A percentile compares a stretch with the other conserved stretches of the same genome.
These are phyloP conservation scores for Fusarium fracticaudum DNA, from an alignment of 2,329 filamentous ascomycete species.

Conservation along the genomic window DNA sequence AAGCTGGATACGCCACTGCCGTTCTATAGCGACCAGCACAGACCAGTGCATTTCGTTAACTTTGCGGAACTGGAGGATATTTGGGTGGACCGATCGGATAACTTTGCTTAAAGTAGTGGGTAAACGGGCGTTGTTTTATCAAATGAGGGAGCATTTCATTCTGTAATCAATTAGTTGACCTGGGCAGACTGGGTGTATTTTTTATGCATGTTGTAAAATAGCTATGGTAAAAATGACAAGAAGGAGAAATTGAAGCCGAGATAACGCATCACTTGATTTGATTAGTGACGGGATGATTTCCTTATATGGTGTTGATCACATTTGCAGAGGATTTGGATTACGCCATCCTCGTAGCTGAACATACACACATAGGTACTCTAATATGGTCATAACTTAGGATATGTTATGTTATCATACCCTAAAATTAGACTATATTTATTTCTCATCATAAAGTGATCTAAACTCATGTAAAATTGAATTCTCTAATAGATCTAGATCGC, in stretches of 20 bases:
- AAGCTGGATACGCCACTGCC: conserved; percentile 90
- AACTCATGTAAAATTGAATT: neutral
- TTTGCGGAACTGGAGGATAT: conserved; percentile 98
- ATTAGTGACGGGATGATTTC: conserved; percentile 17
- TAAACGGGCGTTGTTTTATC: conserved; percentile 36
- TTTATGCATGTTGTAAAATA: conserved; percentile 35
- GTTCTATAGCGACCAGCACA: conserved; percentile 93
- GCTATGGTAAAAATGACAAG: conserved; percentile 14
- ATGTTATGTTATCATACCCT: neutral
- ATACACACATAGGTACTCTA: neutral
- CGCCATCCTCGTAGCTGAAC: neutral
- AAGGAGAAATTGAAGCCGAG: conserved; percentile 16
- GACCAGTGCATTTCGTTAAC: conserved; percentile 94
- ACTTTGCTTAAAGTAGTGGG: conserved; percentile 76
- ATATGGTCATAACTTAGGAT: neutral
- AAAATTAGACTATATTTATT: neutral
- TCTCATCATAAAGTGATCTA: neutral
- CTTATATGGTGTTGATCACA: conserved; percentile 21
- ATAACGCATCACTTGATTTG: neutral
- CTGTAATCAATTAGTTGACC: conserved; percentile 33
- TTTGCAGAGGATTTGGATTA: neutral
- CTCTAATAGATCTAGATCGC: neutral
- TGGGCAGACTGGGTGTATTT: conserved; percentile 15
- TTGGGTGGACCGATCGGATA: conserved; percentile 92
- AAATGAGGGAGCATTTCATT: conserved; percentile 14